Base-by-base conservation (phyloP, 768 basidiomycete genomes). In the Daedaleopsis sinensis region DNA sequence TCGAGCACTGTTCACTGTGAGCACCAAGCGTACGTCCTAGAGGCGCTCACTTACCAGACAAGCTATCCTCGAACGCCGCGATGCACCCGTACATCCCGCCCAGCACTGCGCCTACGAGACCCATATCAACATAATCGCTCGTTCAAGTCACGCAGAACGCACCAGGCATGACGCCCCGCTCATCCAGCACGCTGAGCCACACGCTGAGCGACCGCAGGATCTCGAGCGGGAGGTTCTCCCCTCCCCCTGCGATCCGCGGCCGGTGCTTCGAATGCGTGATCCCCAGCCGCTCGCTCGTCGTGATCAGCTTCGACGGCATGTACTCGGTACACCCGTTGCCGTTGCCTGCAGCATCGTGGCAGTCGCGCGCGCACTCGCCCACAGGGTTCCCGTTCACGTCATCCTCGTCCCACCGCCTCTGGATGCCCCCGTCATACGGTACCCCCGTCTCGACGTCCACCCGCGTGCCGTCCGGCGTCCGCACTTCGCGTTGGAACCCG, bases 141-240 rank as follows among this genome's bases (percentile, higher is more conserved):
- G 39, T 19, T 15, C 19, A 49, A 4, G 15, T 32, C 18, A 44
- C 19, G 16, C 2, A 68, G 75, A 24, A 42, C 39, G 39, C 11
- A 82, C 86, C 84, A 27, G 85, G 82, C 13, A 87, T 83, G 21
- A 80, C 82, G n/a, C 76, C 78, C 55, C 86, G 77, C 67, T 82
- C 84, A 63, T 88, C 86, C 39, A 87, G 70, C 13, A 82, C 79
- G 63, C 80, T 81, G 54, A 80, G 72, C 86, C 86, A 88, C 57
- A 84, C 79, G 64, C 84, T 84, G 52, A 88, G 66, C 62, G 79
- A 80, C 18, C 82, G 71, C 52, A 88, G 48, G 47, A 88, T 77
- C 65, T 86, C 82, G 37, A 87, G 68, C 10, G 86, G 86, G 10
- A 87, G 69, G 69, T 87, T 88, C 66, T 85, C 79, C 12, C 85